Conservation (phyloP, 2,329 filamentous ascomycete species). For the Fusarium secorum region DNA sequence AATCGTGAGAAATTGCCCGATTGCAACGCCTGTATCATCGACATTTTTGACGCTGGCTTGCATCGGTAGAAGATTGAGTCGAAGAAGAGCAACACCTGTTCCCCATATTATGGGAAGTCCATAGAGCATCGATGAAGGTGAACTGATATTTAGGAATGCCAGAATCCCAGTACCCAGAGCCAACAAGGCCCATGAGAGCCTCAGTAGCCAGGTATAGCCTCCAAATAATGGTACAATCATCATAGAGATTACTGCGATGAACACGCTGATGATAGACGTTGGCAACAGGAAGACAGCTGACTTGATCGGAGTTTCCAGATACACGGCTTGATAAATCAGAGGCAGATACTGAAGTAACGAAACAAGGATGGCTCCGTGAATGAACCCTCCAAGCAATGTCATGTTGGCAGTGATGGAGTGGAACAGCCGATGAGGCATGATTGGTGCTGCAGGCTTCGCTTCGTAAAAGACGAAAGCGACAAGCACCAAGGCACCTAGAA, state of each 20-base stretch:
- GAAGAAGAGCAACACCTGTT: not conserved
- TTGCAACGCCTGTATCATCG: slow-evolving; percentile 5
- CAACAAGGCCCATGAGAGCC: not conserved
- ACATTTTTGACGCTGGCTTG: slow-evolving; percentile 12
- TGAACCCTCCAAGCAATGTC: slow-evolving; percentile 14
- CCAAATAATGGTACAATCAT: slow-evolving; percentile 18
- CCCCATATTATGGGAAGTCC: slow-evolving; percentile 15
- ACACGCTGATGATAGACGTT: not conserved
- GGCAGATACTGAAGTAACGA: slow-evolving; percentile 9
- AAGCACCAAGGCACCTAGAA: not conserved
- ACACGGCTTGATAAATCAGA: slow-evolving; percentile 5
- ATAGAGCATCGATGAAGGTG: not conserved
- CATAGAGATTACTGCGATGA: slow-evolving; percentile 11
- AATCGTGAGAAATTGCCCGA: slow-evolving; percentile 8
- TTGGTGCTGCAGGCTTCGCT: not conserved
- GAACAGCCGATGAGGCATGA: slow-evolving; percentile 13
- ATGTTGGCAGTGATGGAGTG: slow-evolving; percentile 14
- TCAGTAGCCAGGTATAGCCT: slow-evolving; percentile 5
- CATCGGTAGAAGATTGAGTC: slow-evolving; percentile 8
- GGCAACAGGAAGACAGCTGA: slow-evolving; percentile 4
- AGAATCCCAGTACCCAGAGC: not conserved
- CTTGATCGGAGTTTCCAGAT: slow-evolving; percentile 5
- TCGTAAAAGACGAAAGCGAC: not conserved
- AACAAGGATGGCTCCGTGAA: slow-evolving; percentile 8
- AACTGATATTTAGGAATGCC: not conserved